Conservation (phyloP, 805 yeast genomes). For the Torulaspora microellipsoides region DNA sequence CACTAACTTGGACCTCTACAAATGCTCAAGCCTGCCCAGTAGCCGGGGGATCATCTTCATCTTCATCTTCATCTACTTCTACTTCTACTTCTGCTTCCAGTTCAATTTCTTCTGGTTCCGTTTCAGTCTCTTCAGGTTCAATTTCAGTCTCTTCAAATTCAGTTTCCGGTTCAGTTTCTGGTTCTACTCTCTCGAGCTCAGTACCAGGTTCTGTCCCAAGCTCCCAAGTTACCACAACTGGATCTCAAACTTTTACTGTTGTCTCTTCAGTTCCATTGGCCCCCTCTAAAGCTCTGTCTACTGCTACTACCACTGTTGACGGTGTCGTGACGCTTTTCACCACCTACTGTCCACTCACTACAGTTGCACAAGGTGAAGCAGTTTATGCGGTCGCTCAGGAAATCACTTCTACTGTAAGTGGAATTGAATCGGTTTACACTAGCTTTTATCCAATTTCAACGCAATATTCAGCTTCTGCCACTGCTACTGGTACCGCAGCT, state of each 20-base stretch:
- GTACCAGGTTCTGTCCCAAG: neutral
- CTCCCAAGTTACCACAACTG: neutral
- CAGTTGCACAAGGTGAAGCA: constrained; percentile 2
- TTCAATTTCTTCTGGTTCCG: constrained; percentile 1
- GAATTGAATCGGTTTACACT: constrained; percentile 12
- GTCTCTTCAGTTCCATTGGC: constrained; percentile 6
- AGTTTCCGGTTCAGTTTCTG: neutral
- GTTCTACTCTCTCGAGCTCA: neutral
- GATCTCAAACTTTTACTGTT: neutral
- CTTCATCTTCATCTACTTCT: neutral
- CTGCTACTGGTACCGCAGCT: constrained; percentile 13
- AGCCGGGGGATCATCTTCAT: neutral
- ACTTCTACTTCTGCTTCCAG: neutral
- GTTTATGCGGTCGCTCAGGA: constrained; percentile 7
- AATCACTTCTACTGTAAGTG: constrained; percentile 10
- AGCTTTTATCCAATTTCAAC: constrained; percentile 9
- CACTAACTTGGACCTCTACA: constrained; percentile 17
- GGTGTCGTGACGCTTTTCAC: constrained; percentile 15
- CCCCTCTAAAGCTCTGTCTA: constrained; percentile 7
- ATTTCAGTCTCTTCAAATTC: constrained; percentile 1
- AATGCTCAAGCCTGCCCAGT: constrained; percentile 21
- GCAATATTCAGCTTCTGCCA: constrained; percentile 11
- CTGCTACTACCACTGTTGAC: constrained; percentile 11
- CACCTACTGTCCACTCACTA: constrained; percentile 14
- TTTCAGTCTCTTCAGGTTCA: neutral